Percentiles rank a stretch among this genome's conserved stretches.
phyloP scores from a whole-genome alignment of 306 rosid species.

The Fagus crenata region DNA sequence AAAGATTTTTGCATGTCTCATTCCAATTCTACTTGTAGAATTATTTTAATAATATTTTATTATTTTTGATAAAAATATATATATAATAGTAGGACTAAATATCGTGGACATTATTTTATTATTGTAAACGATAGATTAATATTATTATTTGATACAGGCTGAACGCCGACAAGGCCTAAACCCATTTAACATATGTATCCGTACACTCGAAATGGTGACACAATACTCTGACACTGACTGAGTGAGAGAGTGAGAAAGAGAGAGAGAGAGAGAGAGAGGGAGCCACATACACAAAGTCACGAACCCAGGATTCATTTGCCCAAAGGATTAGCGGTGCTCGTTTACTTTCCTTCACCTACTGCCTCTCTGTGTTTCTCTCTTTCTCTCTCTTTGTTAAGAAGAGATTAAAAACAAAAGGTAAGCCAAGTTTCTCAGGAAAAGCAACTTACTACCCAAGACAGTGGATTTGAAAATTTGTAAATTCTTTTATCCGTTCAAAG shows the following conservation, averaged over 20 bases:
- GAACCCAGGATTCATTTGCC: neutral
- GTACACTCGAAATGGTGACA: neutral
- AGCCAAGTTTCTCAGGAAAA: slow-evolving; percentile 12
- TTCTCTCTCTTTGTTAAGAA: slow-evolving; percentile 3
- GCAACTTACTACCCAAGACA: neutral
- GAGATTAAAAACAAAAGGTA: slow-evolving; percentile 10
- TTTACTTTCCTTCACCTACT: neutral
- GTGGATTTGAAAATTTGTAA: neutral
- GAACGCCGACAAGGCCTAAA: neutral
- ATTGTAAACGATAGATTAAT: too few relatives aligned
- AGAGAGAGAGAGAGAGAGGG: neutral
- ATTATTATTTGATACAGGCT: neutral
- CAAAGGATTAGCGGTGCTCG: neutral
- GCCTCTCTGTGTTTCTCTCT: neutral
- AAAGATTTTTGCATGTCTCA: too few relatives aligned
- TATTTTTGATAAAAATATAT: too few relatives aligned
- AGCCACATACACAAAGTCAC: neutral
- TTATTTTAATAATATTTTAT: too few relatives aligned
- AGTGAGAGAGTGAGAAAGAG: neutral
- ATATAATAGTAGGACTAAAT: neutral
- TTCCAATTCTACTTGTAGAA: too few relatives aligned
- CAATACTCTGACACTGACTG: neutral
- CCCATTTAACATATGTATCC: neutral
- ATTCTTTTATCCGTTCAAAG: neutral
- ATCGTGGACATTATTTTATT: neutral